Base-by-base conservation (phyloP, 2,329 filamentous ascomycete genomes). In the Microcyclosporella mali region DNA sequence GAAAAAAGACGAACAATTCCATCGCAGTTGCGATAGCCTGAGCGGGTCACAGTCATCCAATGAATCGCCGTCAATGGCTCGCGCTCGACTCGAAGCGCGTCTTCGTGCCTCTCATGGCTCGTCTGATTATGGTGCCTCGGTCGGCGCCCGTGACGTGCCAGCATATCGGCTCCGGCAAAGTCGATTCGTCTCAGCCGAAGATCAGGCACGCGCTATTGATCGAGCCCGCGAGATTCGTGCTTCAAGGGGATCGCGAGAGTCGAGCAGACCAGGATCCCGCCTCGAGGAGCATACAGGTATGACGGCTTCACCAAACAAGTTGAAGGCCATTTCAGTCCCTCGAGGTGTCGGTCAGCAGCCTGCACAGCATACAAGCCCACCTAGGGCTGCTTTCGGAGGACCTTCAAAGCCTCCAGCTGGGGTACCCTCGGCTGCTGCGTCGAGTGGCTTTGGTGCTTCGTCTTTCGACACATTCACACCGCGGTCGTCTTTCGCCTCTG, bases 131-230 rank as follows among this genome's bases (percentile, higher is more conserved):
- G 45, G 43, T 11, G 34, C 33, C 3, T 40, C 37, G 2, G 27
- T 32, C 10, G 37, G 35, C 30, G 37, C 38, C n/a, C 50, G 44
- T 2, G 53, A 59, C 15, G 53, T 64, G 1, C 63, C 63, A 15
- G 62, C 62, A 15, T 66, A 66, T 43, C 49, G 62, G 15, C 41
- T 60, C 11, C 53, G 63, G 10, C 61, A 65, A 40, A 63, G 60
- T 53, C 58, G 52, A 30, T 66, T 66, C 33, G 61, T 66, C 8
- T 58, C 62, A 4, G 53, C 60, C 8, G 60, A 64, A 40, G 51
- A 62, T 6, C 65, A 66, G 37, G 54, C 50, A 3, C 47, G 51
- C n/a, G 61, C 62, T 2, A 55, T 60, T n/a, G 58, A 62, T 31
- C 56, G 56, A 27, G 53, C 62, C 9, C 58, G 49, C 16, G 54